A percentile compares a stretch with the other conserved stretches of the same genome.
phyloP scores from a whole-genome alignment of 306 rosid species.

The Crataegus laevigata region DNA sequence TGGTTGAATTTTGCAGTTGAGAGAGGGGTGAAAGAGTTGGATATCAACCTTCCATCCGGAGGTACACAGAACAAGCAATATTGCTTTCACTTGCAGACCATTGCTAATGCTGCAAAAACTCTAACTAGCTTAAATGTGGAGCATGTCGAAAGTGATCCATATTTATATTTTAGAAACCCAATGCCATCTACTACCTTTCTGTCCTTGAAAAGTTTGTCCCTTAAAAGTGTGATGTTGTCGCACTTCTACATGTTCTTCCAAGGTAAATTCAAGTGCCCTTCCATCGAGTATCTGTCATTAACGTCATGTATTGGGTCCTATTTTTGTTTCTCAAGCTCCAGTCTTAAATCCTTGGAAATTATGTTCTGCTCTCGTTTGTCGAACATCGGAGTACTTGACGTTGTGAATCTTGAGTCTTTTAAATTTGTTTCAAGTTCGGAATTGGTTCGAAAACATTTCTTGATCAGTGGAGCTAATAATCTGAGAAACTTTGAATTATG shows the following conservation, averaged over 20 bases:
- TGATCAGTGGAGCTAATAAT: not conserved
- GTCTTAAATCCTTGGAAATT: not conserved
- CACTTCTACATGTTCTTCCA: not conserved
- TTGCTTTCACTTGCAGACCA: not conserved
- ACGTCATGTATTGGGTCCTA: not conserved
- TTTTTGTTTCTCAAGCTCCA: not conserved
- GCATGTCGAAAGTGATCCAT: too few species aligned
- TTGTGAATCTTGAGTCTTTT: not conserved
- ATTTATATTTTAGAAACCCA: too few species aligned
- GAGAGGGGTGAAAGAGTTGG: not conserved
- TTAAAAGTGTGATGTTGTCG: not conserved
- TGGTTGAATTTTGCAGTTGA: not conserved
- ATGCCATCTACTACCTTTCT: not conserved
- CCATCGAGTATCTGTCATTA: not conserved
- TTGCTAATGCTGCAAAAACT: not conserved
- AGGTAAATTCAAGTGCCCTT: not conserved
- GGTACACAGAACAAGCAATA: too few species aligned
- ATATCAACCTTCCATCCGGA: not conserved
- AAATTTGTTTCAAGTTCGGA: not conserved
- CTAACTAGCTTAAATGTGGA: not conserved
- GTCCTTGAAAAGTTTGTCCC: not conserved
- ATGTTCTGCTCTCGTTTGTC: not conserved
- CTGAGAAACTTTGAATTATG: not conserved
- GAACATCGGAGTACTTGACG: not conserved
- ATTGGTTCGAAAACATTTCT: too few species aligned